These are phyloP conservation scores for Hyphopichia wangnamkhiaoensis DNA, from an alignment of 1,139 yeast species.

Conservation along the genomic window DNA sequence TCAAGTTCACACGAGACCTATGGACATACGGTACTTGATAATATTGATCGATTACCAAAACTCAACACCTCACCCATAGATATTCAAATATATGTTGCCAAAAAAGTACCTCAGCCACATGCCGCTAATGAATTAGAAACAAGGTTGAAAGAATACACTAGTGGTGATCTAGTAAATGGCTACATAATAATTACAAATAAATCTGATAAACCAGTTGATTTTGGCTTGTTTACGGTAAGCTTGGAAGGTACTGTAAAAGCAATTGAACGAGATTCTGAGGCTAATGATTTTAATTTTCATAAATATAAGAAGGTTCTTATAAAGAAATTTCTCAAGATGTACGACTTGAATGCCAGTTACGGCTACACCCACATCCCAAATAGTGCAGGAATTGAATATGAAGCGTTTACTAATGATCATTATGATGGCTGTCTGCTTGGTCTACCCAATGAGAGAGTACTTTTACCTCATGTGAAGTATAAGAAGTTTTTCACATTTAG, in stretches of 20 bases:
- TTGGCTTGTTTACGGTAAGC: constrained; percentile 49
- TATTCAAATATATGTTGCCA: constrained; percentile 46
- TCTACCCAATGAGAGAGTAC: constrained; percentile 48
- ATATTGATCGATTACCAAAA: constrained; percentile 41
- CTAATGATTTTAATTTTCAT: constrained; percentile 15
- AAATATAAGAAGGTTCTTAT: constrained; percentile 34
- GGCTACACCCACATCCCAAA: constrained; percentile 46
- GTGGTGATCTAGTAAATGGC: constrained; percentile 42
- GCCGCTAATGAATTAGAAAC: constrained; percentile 39
- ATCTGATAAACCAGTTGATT: constrained; percentile 38
- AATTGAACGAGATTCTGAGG: constrained; percentile 24
- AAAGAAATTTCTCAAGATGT: constrained; percentile 50
- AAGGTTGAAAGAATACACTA: constrained; percentile 44
- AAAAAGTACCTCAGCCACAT: constrained; percentile 40
- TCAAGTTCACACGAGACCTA: constrained; percentile 35
- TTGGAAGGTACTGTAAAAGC: constrained; percentile 48
- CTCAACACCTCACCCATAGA: constrained; percentile 40
- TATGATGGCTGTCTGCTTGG: constrained; percentile 55
- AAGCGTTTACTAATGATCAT: constrained; percentile 41
- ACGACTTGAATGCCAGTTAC: constrained; percentile 48
- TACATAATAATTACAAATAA: constrained; percentile 42
- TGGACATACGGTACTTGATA: constrained; percentile 47
- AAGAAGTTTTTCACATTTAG: constrained; percentile 67
- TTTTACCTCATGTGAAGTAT: constrained; percentile 52
- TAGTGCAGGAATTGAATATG: constrained; percentile 53